phyloP scores from a whole-genome alignment of 2,329 filamentous ascomycete species.

The Pyricularia grisea region DNA sequence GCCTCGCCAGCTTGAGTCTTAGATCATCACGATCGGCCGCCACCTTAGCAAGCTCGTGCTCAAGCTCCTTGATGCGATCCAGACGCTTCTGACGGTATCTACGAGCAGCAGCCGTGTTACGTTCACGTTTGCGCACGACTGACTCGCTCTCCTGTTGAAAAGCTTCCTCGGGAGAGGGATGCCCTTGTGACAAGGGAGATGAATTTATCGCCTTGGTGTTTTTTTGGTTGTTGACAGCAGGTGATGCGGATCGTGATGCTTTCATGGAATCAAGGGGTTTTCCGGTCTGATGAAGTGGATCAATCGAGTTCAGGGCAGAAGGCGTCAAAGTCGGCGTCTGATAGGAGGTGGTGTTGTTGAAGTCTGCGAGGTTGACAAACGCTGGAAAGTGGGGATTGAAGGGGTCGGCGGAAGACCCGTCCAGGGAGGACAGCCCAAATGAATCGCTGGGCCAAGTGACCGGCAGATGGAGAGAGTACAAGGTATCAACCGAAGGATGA shows the following conservation, averaged over 20 bases:
- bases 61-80: slow-evolving; percentile 47
- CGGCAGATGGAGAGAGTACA: neutral
- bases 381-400: neutral
- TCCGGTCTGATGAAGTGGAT: neutral
- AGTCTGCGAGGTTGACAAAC: neutral
- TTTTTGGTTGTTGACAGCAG: neutral
- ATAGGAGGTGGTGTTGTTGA: neutral
- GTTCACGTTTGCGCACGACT: slow-evolving; percentile 36
- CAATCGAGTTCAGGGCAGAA: neutral
- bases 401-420: neutral
- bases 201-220: neutral
- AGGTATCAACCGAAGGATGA: neutral
- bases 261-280: neutral
- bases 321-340: neutral
- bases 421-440: neutral
- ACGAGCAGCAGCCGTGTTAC: slow-evolving; percentile 53
- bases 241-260: neutral
- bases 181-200: neutral
- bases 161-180: neutral
- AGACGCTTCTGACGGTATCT: slow-evolving; percentile 55
- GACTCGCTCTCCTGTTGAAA: neutral
- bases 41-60: slow-evolving; percentile 40
- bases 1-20: slow-evolving; percentile 42
- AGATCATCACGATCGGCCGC: slow-evolving; percentile 47
- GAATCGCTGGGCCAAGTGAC: neutral